Base-by-base conservation (phyloP, 345 rosid species). In the Mercurialis annua region DNA sequence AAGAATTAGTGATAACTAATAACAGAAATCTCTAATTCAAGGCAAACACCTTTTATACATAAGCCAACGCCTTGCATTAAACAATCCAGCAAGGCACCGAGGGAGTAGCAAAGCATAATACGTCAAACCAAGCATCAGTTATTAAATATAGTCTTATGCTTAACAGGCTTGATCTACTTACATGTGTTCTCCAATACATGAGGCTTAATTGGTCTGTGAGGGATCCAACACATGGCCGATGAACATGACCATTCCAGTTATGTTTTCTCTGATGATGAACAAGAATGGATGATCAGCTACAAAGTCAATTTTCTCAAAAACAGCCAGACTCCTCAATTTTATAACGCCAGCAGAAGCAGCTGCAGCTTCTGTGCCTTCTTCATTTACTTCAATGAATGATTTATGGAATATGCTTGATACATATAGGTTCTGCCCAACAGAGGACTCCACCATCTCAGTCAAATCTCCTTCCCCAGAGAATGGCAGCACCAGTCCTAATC, bases 301-400 rank as follows among this genome's bases (percentile, higher is more conserved):
- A 73, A 86, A 89, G 64, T 89, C 83, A 43, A 80, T 71, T 40
- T 46, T 55, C 1, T 72, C 72, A 47, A 47, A 54, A 49, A 17
- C 5, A 55, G 0, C 10, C 42, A 67, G 0, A 16, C 29, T 0
- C 36, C 77, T 77, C 15, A 70, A 44, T 1, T 0, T 10, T 47
- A 74, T 34, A 61, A 78, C 77, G 66, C 69, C 86, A 60, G 81
- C 85, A 66, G 88, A 74, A 50, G 83, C 83, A 61, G 90, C 87
- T 17, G 87, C 90, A 63, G 90, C 92, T 76, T 89, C 92, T 3
- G 92, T 89, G 51, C 96, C 92, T 79, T 85, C 84, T 79, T 89
- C 96, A 29, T 89, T 89, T 21, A 89, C 90, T 38, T 86, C 92
- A 26, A 86, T 76, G 73, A 82, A 79, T 10, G 90, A 78, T 65